Percentiles rank a stretch among this genome's conserved stretches.
Conservation (phyloP, 768 basidiomycete genomes). For the Xerocomellus chrysenteron region DNA sequence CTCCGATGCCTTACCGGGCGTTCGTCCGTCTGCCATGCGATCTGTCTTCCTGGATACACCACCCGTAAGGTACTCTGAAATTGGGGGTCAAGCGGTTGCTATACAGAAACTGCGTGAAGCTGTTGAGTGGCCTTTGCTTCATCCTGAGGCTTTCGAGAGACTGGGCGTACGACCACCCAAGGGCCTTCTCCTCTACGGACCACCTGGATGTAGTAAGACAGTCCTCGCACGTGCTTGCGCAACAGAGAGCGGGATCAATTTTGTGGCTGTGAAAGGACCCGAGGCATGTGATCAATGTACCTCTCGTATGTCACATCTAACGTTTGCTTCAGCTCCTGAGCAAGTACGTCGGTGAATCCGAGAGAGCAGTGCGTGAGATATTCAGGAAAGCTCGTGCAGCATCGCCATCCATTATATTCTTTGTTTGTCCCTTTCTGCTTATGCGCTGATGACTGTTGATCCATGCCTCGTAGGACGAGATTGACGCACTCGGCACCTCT, state of each 20-base stretch:
- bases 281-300: slow-evolving; percentile 56
- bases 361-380: slow-evolving; percentile 90
- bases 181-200: slow-evolving; percentile 90
- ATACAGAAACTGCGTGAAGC: slow-evolving; percentile 88
- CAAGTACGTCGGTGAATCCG: slow-evolving; percentile 98
- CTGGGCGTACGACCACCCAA: slow-evolving; percentile 87
- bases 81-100: slow-evolving; percentile 81
- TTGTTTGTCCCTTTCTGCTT: slow-evolving; percentile 52
- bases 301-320: not conserved
- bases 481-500: slow-evolving; percentile 88
- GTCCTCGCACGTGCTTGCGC: slow-evolving; percentile 90
- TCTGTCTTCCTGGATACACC: slow-evolving; percentile 89
- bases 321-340: slow-evolving; percentile 69
- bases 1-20: slow-evolving; percentile 63
- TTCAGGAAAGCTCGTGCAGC: slow-evolving; percentile 94
- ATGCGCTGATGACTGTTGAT: not conserved
- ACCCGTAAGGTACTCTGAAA: slow-evolving; percentile 78
- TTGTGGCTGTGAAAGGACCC: slow-evolving; percentile 95
- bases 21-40: slow-evolving; percentile 92
- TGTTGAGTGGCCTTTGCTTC: slow-evolving; percentile 92
- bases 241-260: slow-evolving; percentile 92
- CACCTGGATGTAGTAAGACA: slow-evolving; percentile 97
- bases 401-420: slow-evolving; percentile 94
- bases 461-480: slow-evolving; percentile 76
- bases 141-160: slow-evolving; percentile 82